phyloP scores from a whole-genome alignment of 306 rosid genomes.

The Acacia confusa region DNA sequence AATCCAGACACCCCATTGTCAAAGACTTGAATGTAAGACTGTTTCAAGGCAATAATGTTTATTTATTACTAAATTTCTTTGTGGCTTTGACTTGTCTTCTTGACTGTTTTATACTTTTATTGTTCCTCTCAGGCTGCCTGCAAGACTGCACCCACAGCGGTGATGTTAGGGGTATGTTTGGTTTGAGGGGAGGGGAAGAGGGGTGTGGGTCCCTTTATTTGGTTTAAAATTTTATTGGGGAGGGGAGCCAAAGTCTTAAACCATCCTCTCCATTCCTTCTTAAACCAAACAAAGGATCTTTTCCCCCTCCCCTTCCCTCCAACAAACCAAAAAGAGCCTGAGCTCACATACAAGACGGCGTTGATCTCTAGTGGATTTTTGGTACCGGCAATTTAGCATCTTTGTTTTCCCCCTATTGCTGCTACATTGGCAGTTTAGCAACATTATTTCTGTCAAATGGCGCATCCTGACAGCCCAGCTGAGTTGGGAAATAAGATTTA shows the following conservation, averaged over 20 bases:
- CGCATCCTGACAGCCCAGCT: slow-evolving; percentile 98
- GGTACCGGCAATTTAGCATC: slow-evolving; percentile 45
- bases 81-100: neutral
- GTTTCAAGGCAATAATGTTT: neutral
- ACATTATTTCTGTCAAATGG: slow-evolving; percentile 3
- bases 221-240: too few relatives aligned
- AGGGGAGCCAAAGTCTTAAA: too few relatives aligned
- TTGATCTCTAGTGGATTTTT: slow-evolving; percentile 95
- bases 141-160: slow-evolving; percentile 77
- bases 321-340: too few relatives aligned
- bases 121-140: slow-evolving; percentile 71
- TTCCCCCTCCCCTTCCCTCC: too few relatives aligned
- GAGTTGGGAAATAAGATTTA: slow-evolving; percentile 91
- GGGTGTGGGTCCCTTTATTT: too few relatives aligned
- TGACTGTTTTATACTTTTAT: slow-evolving; percentile 10
- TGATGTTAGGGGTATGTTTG: slow-evolving; percentile 81
- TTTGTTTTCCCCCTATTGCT: neutral
- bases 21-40: slow-evolving; percentile 80
- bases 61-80: slow-evolving; percentile 5
- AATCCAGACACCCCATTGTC: slow-evolving; percentile 92
- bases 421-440: neutral
- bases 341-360: slow-evolving; percentile 86
- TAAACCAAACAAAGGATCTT: too few relatives aligned
- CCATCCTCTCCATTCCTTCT: too few relatives aligned
- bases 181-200: too few relatives aligned